These are phyloP conservation scores for Neocucurbitaria cava DNA, from an alignment of 2,329 filamentous ascomycete species.

Conservation along the genomic window DNA sequence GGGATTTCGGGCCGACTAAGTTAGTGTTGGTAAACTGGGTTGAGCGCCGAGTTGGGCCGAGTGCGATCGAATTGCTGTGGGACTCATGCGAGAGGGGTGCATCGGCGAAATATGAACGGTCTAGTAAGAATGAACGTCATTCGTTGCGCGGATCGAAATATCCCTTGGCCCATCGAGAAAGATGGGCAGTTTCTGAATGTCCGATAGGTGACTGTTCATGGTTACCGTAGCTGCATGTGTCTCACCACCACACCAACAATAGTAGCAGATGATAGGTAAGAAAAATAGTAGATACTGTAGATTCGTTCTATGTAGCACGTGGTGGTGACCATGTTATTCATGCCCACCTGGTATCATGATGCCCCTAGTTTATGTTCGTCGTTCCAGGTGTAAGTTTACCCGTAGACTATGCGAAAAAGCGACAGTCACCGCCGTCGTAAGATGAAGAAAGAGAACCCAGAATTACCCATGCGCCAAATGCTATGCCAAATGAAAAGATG, in stretches of 20 bases:
- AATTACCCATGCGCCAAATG: slow-evolving; percentile 11
- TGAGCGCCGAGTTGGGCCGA: not conserved
- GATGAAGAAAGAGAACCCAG: not conserved
- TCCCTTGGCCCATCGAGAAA: not conserved
- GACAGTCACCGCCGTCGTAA: not conserved
- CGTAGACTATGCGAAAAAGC: slow-evolving; percentile 1
- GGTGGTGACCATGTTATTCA: not conserved
- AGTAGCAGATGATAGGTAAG: too few species aligned
- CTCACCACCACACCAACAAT: too few species aligned
- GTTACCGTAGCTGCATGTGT: not conserved
- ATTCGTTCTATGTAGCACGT: not conserved
- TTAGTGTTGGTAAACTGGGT: too few species aligned
- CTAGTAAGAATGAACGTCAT: not conserved
- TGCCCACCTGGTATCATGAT: not conserved
- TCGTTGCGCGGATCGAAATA: not conserved
- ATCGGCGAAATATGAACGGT: not conserved
- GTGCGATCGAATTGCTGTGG: not conserved
- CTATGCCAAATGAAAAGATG: slow-evolving; percentile 17
- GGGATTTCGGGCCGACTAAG: not conserved
- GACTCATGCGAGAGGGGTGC: too few species aligned
- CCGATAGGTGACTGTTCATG: not conserved
- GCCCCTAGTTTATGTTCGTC: not conserved
- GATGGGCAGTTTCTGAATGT: not conserved
- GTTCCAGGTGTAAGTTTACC: not conserved
- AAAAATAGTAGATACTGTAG: not conserved